Base-by-base conservation (phyloP, 495 filamentous ascomycete species). In the Xylaria acuta region DNA sequence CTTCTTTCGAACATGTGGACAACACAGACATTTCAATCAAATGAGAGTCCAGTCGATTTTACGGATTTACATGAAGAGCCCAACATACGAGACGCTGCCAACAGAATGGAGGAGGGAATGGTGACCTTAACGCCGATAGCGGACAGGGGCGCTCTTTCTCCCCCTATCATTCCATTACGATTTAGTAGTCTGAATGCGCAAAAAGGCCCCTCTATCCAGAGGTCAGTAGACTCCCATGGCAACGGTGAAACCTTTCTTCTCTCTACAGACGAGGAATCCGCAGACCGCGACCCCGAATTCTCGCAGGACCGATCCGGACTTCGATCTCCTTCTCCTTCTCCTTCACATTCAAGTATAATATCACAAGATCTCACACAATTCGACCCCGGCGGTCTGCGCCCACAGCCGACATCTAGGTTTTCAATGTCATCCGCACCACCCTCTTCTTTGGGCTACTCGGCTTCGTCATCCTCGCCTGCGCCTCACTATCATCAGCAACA, bases 351-450 rank as follows among this genome's bases (percentile, higher is more conserved):
- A 14, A 69, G 67, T 40, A 36, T 47, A 12, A 60, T 69, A 27
- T 45, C 20, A n/a, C 67, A 59, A 12, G 67, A 69, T 25, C 22
- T 34, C 40, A 69, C 53, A n/a, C 67, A 69, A n/a, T 60, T 60
- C 40, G 53, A 58, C 38, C 38, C 67, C 4, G 40, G 67, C 16
- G 51, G 51, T 7, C 36, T 34, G 1, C 16, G 9, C n/a, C 65
- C 7, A n/a, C 47, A 67, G 16, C 47, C 36, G 12, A 41, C n/a
- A 56, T 67, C 65, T 20, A 54, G 65, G 36, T 67, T 67, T n/a
- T 67, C 65, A 11, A 41, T 67, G 36, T 67, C 65, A 12, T 41
- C 65, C 34, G 65, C 27, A 2, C 65, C 34, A 8, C n/a, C 11
- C 8, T 67, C 65, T 14, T 66, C 63, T 6, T 25, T 67, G 22